These are phyloP conservation scores for Bruguiera parviflora DNA, from an alignment of 345 rosid species.

Conservation along the genomic window DNA sequence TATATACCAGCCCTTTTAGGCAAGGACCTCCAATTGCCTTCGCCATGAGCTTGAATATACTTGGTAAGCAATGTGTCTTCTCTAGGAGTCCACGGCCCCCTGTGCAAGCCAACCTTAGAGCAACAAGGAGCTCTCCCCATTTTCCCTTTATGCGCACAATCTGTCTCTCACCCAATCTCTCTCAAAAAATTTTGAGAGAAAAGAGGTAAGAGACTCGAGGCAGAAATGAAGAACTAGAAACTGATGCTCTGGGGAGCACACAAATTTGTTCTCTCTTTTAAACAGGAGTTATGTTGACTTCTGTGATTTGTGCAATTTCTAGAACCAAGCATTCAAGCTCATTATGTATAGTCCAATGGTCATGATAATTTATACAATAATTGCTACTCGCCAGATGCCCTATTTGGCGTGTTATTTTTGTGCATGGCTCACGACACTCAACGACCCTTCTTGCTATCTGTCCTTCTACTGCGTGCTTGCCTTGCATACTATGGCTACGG, in stretches of 20 bases:
- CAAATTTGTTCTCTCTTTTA: no score
- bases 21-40: conserved; percentile 60
- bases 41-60: conserved; percentile 53
- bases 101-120: conserved; percentile 55
- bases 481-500: no score
- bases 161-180: conserved; percentile 20
- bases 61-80: conserved; percentile 55
- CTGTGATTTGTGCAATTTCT: no score
- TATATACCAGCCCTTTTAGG: conserved; percentile 58
- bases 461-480: conserved; percentile 27
- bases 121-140: conserved; percentile 70
- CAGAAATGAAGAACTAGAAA: no score
- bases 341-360: no score
- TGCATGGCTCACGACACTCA: conserved; percentile 8
- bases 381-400: background rate
- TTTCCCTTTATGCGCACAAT: conserved; percentile 4
- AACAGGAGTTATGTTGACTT: no score
- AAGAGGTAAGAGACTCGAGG: background rate
- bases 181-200: background rate
- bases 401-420: background rate
- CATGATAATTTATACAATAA: background rate
- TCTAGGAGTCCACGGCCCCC: conserved; percentile 60
- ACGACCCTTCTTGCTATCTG: conserved; percentile 36
- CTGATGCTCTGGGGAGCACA: no score
- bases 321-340: no score